A percentile compares a stretch with the other conserved stretches of the same genome.
Conservation (phyloP, 495 filamentous ascomycete genomes). For the Trichoderma gamsii region DNA sequence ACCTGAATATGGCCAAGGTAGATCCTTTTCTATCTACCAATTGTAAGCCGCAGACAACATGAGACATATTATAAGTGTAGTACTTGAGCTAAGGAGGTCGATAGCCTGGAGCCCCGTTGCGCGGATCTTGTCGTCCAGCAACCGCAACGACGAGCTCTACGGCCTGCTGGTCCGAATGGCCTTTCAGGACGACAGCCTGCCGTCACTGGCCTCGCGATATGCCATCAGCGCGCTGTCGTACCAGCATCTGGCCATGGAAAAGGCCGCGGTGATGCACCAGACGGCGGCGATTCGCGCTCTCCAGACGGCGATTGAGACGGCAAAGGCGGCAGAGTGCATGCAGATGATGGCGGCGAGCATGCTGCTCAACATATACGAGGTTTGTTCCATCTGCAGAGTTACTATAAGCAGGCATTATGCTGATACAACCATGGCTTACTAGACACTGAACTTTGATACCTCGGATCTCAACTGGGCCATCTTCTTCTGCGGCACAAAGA, state of each 20-base stretch:
- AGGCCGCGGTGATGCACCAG: conserved; percentile 18
- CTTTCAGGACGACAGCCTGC: conserved; percentile 18
- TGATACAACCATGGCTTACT: neutral
- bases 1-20: neutral
- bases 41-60: neutral
- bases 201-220: conserved; percentile 20
- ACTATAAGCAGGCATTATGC: too few species aligned
- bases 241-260: conserved; percentile 17
- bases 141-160: conserved; percentile 19
- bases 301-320: conserved; percentile 16
- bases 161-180: conserved; percentile 21
- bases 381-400: neutral
- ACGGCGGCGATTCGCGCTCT: conserved; percentile 18
- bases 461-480: conserved; percentile 20
- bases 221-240: conserved; percentile 22
- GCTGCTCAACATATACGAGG: conserved; percentile 22
- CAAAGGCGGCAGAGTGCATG: conserved; percentile 14
- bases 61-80: too few species aligned
- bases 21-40: neutral
- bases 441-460: conserved; percentile 13
- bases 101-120: conserved; percentile 17
- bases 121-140: conserved; percentile 15
- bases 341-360: conserved; percentile 24
- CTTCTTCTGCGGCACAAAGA: conserved; percentile 22
- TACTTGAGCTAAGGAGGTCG: too few species aligned